A percentile compares a stretch with the other conserved stretches of the same genome.
Evolutionary conservation across 768 basidiomycete species (phyloP).

Genomic region (Kwoniella botswanensis): DNA sequence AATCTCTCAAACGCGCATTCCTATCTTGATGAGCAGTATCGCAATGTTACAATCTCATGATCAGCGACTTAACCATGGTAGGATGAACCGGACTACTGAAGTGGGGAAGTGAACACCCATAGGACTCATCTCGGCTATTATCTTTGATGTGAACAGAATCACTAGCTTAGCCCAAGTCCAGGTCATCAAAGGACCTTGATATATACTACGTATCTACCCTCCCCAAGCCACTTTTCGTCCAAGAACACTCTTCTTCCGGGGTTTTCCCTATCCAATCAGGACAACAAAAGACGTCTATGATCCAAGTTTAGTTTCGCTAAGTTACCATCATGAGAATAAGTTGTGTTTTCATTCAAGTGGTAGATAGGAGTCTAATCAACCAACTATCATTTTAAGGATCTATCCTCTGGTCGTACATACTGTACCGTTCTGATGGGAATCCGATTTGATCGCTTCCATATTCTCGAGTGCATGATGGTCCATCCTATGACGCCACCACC

Average conservation of each 20-base stretch:
- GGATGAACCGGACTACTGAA: too few species aligned
- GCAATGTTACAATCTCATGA: too few species aligned
- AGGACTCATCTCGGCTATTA: too few species aligned
- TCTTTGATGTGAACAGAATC: too few species aligned
- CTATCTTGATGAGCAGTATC: too few species aligned
- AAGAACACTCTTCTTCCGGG: neutral
- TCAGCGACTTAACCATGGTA: too few species aligned
- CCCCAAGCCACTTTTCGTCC: neutral
- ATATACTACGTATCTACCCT: neutral
- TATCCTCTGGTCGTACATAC: neutral
- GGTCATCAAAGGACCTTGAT: neutral
- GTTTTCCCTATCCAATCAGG: neutral
- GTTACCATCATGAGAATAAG: conserved; percentile 5
- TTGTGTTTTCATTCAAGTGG: neutral
- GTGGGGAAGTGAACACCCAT: too few species aligned
- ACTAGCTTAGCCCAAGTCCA: neutral
- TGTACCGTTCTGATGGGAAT: neutral
- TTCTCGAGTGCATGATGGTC: neutral
- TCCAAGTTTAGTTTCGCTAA: neutral
- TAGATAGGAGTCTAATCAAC: neutral
- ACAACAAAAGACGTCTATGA: neutral
- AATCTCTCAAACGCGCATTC: too few species aligned
- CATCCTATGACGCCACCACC: neutral
- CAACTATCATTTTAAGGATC: too few species aligned
- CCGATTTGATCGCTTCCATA: neutral